Conservation (phyloP, 208 protist species). For the Leishmania amazonensis region DNA sequence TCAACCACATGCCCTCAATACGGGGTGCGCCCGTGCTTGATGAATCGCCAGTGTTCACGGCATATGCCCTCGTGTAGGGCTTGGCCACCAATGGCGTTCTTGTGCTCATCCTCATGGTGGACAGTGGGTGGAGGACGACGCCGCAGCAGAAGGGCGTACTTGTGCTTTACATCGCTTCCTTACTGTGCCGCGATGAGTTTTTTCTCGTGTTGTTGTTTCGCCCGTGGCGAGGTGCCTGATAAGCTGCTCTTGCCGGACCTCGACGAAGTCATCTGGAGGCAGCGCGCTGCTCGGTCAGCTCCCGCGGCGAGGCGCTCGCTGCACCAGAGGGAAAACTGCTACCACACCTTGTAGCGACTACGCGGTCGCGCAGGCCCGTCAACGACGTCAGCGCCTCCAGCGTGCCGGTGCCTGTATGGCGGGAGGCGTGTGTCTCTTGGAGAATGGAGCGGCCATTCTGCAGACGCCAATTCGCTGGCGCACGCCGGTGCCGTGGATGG, state of each 20-base stretch:
- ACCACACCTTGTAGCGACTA: slow-evolving; percentile 24
- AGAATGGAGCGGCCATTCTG: slow-evolving; percentile 16
- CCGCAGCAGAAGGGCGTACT: slow-evolving; percentile 35
- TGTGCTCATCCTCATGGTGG: slow-evolving; percentile 37
- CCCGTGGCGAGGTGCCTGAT: slow-evolving; percentile 32
- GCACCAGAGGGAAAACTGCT: slow-evolving; percentile 17
- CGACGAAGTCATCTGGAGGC: slow-evolving; percentile 24
- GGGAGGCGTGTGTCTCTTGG: slow-evolving; percentile 1
- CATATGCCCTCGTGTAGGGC: slow-evolving; percentile 30
- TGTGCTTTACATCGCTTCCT: slow-evolving; percentile 25
- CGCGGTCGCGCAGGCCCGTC: slow-evolving; percentile 18
- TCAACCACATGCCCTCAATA: not conserved
- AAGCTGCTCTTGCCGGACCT: slow-evolving; percentile 47
- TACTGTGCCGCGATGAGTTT: slow-evolving; percentile 35
- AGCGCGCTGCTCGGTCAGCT: slow-evolving; percentile 22
- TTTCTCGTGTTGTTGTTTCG: slow-evolving; percentile 7
- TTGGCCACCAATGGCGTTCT: slow-evolving; percentile 34
- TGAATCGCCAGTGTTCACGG: slow-evolving; percentile 15
- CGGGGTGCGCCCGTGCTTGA: not conserved
- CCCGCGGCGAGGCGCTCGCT: slow-evolving; percentile 11
- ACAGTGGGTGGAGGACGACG: slow-evolving; percentile 20
- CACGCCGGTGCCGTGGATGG: slow-evolving; percentile 1
- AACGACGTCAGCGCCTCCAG: slow-evolving; percentile 17
- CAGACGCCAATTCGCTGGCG: slow-evolving; percentile 1
- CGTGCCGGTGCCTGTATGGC: slow-evolving; percentile 9